Evolutionary conservation across 1,284 basidiomycete species (phyloP).

Genomic region (Clitocybe nebularis): DNA sequence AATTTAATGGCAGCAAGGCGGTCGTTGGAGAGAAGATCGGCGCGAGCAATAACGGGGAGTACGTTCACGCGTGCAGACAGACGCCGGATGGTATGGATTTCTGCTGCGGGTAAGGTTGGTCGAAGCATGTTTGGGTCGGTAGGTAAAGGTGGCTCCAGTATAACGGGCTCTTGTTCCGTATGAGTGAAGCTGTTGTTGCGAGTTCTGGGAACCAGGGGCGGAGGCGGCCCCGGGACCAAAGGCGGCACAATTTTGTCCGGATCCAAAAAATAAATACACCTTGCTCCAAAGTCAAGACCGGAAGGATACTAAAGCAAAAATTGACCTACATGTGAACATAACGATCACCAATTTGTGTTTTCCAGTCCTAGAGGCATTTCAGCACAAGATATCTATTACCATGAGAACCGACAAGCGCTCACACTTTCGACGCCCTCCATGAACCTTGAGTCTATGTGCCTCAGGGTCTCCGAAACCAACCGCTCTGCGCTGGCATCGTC

Average conservation of each 20-base stretch:
- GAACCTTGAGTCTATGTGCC: conserved; percentile 64
- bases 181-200: conserved; percentile 68
- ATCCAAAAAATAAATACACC: conserved; percentile 79
- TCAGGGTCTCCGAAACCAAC: conserved; percentile 56
- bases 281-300: conserved; percentile 22
- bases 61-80: conserved; percentile 92
- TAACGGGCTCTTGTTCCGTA: conserved; percentile 65
- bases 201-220: conserved; percentile 57
- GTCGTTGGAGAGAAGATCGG: conserved; percentile 90
- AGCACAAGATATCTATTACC: conserved; percentile 6
- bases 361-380: conserved; percentile 49
- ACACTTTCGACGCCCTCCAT: conserved; percentile 68
- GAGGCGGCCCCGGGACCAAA: conserved; percentile 55
- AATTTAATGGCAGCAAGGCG: conserved; percentile 71
- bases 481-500: conserved; percentile 59
- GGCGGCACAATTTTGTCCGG: conserved; percentile 71
- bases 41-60: conserved; percentile 90
- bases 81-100: conserved; percentile 87
- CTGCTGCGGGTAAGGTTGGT: conserved; percentile 65
- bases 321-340: conserved; percentile 74
- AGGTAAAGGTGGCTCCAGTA: conserved; percentile 73
- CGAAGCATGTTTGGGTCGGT: conserved; percentile 64
- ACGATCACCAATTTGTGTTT: conserved; percentile 62
- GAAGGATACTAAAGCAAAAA: conserved; percentile 21
- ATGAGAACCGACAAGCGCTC: conserved; percentile 32